A percentile compares a stretch with the other conserved stretches of the same genome.
Evolutionary conservation across 1,284 basidiomycete genomes (phyloP).

Genomic region (Apiotrichum sp.): DNA sequence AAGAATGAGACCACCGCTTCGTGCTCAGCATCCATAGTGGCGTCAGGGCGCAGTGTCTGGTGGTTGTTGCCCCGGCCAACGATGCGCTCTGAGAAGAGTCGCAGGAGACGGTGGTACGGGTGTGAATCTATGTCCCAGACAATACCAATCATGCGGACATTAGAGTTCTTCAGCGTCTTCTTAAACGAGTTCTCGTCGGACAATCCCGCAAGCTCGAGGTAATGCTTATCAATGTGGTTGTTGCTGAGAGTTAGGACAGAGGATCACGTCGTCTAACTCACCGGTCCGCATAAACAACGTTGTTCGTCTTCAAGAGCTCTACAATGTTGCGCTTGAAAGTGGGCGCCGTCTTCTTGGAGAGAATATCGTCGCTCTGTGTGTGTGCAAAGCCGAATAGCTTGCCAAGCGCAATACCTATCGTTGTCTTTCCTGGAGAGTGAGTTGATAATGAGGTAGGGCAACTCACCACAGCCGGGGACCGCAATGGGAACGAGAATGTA

Average conservation of each 20-base stretch:
- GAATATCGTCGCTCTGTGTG: slow-evolving; percentile 86
- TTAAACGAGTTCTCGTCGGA: slow-evolving; percentile 15
- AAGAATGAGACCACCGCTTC: slow-evolving; percentile 79
- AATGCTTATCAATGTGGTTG: slow-evolving; percentile 77
- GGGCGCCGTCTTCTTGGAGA: slow-evolving; percentile 68
- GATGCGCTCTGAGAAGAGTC: slow-evolving; percentile 71
- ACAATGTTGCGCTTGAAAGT: slow-evolving; percentile 72
- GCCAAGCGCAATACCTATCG: slow-evolving; percentile 69
- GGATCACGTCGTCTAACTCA: slow-evolving; percentile 41
- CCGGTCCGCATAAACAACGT: slow-evolving; percentile 88
- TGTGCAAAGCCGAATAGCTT: slow-evolving; percentile 78
- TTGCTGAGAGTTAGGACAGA: slow-evolving; percentile 55
- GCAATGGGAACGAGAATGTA: slow-evolving; percentile 83
- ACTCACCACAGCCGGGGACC: slow-evolving; percentile 78
- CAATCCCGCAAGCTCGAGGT: slow-evolving; percentile 59
- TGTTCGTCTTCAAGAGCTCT: slow-evolving; percentile 56
- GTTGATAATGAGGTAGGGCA: not conserved
- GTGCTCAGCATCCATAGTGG: slow-evolving; percentile 53
- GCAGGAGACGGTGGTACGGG: slow-evolving; percentile 55
- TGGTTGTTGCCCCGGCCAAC: slow-evolving; percentile 70
- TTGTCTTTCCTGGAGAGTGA: slow-evolving; percentile 69
- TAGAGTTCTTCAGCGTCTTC: slow-evolving; percentile 25
- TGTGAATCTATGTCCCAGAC: slow-evolving; percentile 65
- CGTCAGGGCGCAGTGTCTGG: slow-evolving; percentile 67
- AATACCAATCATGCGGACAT: slow-evolving; percentile 66